phyloP scores from a whole-genome alignment of 257 asterid genomes.

The Capsicum pubescens region DNA sequence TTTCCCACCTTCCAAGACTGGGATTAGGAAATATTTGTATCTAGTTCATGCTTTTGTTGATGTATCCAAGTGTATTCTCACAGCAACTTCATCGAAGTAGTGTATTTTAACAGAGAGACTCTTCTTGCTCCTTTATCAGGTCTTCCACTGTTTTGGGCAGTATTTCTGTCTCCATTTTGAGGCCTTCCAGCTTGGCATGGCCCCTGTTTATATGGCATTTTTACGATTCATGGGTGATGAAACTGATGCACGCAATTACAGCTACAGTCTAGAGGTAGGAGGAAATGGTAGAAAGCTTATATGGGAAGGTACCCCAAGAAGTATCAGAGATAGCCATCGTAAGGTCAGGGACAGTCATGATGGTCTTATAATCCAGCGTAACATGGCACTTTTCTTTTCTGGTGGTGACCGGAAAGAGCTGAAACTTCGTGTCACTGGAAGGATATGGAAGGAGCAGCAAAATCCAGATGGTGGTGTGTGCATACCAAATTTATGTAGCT shows the following conservation, averaged over 20 bases:
- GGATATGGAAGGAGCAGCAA: constrained; percentile 84
- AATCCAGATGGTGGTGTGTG: constrained; percentile 62
- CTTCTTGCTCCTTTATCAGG: constrained; percentile 45
- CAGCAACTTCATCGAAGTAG: neutral
- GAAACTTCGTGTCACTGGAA: constrained; percentile 83
- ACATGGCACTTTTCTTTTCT: constrained; percentile 88
- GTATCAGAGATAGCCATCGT: constrained; percentile 79
- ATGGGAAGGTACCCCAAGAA: constrained; percentile 88
- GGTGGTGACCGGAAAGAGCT: constrained; percentile 84
- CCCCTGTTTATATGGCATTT: constrained; percentile 84
- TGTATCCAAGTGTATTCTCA: neutral
- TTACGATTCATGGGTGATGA: constrained; percentile 87
- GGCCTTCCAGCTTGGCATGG: constrained; percentile 80
- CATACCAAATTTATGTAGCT: constrained; percentile 72
- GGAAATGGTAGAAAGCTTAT: constrained; percentile 71
- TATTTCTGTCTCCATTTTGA: constrained; percentile 84
- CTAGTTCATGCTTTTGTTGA: neutral
- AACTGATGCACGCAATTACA: constrained; percentile 69
- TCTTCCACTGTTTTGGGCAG: constrained; percentile 77
- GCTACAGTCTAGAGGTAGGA: constrained; percentile 86
- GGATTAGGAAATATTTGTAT: neutral
- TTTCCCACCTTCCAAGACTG: neutral
- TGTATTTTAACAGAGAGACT: neutral
- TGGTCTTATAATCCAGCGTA: constrained; percentile 77
- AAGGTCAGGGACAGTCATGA: constrained; percentile 85